Evolutionary conservation across 2,329 filamentous ascomycete species (phyloP), one percentile per base, ranked within the genome.

Genomic region (Neodidymelliopsis sp.): DNA sequence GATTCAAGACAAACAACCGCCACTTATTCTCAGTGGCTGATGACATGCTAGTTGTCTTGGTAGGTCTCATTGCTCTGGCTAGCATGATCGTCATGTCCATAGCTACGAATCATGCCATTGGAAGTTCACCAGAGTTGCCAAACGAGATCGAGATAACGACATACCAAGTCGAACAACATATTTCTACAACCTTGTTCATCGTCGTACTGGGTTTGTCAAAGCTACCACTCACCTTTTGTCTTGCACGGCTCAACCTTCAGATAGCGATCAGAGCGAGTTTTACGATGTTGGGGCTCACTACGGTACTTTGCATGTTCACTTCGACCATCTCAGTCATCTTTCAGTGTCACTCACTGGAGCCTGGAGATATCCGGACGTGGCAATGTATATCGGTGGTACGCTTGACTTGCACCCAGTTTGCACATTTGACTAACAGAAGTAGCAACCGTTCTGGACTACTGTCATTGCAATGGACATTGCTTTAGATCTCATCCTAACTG

Each of bases 371-470:
- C 15, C 59, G 54, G 50, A 56, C 42, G 1, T 56, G 58, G 4
- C 58, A 57, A 40, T 69, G 65, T 30, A 61, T 65, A 15, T 46
- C 60, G 7, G 20, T 61, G 41, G 66, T 66, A 47, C 41, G 54
- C 49, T 33, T 12, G 2, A 11, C 10, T 9, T 24, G 5, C 2
- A 15, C 23, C 18, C 11, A 12, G 22, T 6, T 20, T 49, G 22
- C 28, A 4, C n/a, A n/a, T n/a, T n/a, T n/a, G n/a, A 28, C 9
- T n/a, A 1, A 12, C 9, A 49, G 37, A 6, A n/a, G 47, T 9
- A 62, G 56, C 12, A 53, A 12, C 47, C 59, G 2, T 62, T 68
- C 33, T 67, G 66, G 66, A 48, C 58, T 23, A 37, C 51, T n/a
- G 53, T 56, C 16, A 59, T 46, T 6, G 27, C 45, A 9, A 28